phyloP scores from a whole-genome alignment of 495 filamentous ascomycete genomes.

The Oidiodendron maius region DNA sequence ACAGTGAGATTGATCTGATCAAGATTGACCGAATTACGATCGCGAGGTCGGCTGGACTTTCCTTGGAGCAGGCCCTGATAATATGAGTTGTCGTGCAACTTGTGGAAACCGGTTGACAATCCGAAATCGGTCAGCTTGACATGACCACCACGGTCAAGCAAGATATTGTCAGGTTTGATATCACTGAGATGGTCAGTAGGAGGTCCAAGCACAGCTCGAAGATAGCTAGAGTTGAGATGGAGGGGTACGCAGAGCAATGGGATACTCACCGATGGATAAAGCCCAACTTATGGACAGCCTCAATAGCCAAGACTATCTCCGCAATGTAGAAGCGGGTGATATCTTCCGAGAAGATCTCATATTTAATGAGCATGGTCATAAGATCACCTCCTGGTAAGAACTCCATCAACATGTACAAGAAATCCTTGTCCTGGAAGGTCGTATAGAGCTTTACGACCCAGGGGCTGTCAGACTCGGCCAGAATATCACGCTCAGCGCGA shows the following conservation, averaged over 20 bases:
- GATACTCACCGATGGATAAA: conserved; percentile 90
- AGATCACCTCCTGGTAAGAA: conserved; percentile 96
- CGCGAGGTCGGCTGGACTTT: conserved; percentile 66
- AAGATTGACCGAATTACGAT: conserved; percentile 86
- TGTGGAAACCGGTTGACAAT: conserved; percentile 95
- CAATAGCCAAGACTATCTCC: conserved; percentile 93
- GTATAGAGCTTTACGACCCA: conserved; percentile 98
- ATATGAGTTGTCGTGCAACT: conserved; percentile 95
- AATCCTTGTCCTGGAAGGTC: conserved; percentile 92
- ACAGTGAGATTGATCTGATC: conserved; percentile 99
- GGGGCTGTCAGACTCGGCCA: conserved; percentile 96
- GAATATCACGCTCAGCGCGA: conserved; percentile 92
- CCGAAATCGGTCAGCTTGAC: conserved; percentile 99
- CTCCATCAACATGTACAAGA: conserved; percentile 98
- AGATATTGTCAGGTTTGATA: conserved; percentile 98
- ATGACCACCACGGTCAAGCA: conserved; percentile 90
- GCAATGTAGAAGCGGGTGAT: conserved; percentile 99
- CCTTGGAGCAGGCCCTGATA: conserved; percentile 90
- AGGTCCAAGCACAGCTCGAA: no score
- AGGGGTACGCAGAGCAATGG: conserved; percentile 3
- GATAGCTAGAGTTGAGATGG: no score
- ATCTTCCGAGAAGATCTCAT: conserved; percentile 98
- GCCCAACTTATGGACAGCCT: conserved; percentile 94
- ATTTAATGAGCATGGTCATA: conserved; percentile 99
- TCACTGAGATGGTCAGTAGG: conserved; percentile 53